Percentiles rank a stretch among this genome's conserved stretches.
Conservation (phyloP, 2,329 filamentous ascomycete genomes). For the Penicillium sp. region DNA sequence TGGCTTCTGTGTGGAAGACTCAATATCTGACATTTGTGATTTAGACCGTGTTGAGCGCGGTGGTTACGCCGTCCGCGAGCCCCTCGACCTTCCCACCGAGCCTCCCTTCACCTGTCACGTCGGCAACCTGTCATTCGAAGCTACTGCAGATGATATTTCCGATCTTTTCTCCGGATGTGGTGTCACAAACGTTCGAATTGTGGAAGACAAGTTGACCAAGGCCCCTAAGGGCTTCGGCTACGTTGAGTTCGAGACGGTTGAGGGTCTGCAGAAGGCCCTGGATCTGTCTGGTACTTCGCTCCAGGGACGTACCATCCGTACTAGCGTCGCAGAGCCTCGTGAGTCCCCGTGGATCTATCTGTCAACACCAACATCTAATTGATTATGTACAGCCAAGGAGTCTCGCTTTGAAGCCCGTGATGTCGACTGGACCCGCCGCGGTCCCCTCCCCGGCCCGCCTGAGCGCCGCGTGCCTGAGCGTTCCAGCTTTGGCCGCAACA, state of each 20-base stretch:
- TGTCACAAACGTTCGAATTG: slow-evolving; percentile 87
- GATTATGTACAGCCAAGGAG: slow-evolving; percentile 68
- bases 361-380: slow-evolving; percentile 35
- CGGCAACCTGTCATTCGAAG: slow-evolving; percentile 95
- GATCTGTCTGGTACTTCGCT: slow-evolving; percentile 77
- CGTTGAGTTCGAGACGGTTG: slow-evolving; percentile 84
- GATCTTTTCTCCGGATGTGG: slow-evolving; percentile 84
- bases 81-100: slow-evolving; percentile 81
- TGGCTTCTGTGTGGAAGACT: background rate
- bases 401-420: slow-evolving; percentile 72
- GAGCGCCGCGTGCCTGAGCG: slow-evolving; percentile 55
- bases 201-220: slow-evolving; percentile 90
- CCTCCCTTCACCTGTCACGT: slow-evolving; percentile 95
- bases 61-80: slow-evolving; percentile 55
- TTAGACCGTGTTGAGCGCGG: slow-evolving; percentile 37
- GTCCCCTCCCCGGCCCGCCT: slow-evolving; percentile 75
- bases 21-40: slow-evolving; percentile 16
- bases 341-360: slow-evolving; percentile 33
- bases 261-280: slow-evolving; percentile 88
- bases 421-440: slow-evolving; percentile 91
- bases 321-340: slow-evolving; percentile 98
- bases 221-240: slow-evolving; percentile 98
- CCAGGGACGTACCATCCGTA: slow-evolving; percentile 83
- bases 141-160: slow-evolving; percentile 75
- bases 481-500: slow-evolving; percentile 55